Percentiles rank a stretch among this genome's conserved stretches.
Conservation (phyloP, 805 yeast species). For the Saccharomyces mikatae region DNA sequence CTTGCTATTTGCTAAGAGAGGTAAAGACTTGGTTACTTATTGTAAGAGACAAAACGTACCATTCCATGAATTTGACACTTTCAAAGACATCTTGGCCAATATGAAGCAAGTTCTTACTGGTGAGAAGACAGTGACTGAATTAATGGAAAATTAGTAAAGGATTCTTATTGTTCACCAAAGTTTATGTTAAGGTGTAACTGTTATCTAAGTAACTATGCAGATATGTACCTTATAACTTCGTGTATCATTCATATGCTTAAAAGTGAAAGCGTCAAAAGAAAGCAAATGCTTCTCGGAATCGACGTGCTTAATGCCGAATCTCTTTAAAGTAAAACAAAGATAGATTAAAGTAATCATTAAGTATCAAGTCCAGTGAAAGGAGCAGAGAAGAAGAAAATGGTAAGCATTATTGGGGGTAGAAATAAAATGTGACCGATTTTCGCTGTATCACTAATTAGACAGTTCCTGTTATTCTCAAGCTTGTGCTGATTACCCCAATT, state of each 20-base stretch:
- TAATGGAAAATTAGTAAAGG: constrained; percentile 23
- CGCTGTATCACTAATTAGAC: not conserved
- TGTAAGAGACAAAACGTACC: constrained; percentile 78
- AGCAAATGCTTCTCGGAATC: not conserved
- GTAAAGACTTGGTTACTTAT: constrained; percentile 79
- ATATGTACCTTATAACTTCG: not conserved
- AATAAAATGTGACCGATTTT: not conserved
- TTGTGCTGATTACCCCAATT: not conserved
- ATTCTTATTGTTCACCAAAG: not conserved
- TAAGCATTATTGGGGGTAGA: not conserved
- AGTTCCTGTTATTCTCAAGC: not conserved
- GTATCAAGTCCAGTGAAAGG: not conserved
- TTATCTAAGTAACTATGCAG: not conserved
- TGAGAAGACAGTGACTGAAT: constrained; percentile 24
- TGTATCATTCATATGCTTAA: not conserved
- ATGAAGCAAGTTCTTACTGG: constrained; percentile 45
- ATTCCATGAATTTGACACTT: constrained; percentile 72
- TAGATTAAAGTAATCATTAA: not conserved
- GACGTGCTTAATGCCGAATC: not conserved
- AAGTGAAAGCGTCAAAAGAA: not conserved
- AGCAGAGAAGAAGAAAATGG: not conserved
- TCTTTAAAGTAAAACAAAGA: not conserved
- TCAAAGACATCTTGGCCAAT: constrained; percentile 61
- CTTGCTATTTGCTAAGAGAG: constrained; percentile 85
- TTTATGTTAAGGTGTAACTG: not conserved